A percentile compares a stretch with the other conserved stretches of the same genome.
Evolutionary conservation across 306 rosid species (phyloP).

Genomic region (Cucurbita ficifolia): DNA sequence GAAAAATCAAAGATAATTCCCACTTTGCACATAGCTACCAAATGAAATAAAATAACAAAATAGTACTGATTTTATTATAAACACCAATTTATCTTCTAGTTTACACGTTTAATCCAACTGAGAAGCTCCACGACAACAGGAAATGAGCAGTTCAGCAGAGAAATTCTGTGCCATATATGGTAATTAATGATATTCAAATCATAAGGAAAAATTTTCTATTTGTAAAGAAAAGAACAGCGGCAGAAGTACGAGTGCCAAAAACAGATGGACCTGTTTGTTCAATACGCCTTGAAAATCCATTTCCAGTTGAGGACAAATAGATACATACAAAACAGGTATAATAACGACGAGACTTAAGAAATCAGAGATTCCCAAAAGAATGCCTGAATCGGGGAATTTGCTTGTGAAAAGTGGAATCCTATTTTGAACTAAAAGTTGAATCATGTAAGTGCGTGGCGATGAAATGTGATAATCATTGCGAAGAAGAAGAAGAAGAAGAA

Average conservation of each 20-base stretch:
- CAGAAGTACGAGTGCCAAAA: not conserved
- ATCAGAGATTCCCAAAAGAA: not conserved
- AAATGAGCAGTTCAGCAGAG: not conserved
- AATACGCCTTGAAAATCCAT: not conserved
- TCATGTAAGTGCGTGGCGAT: not conserved
- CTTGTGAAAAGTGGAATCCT: not conserved
- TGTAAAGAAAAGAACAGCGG: not conserved
- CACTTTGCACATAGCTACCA: not conserved
- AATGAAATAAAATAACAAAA: not conserved
- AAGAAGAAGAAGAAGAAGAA: not conserved
- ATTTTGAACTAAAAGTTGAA: not conserved
- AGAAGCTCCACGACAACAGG: not conserved
- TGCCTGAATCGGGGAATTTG: not conserved
- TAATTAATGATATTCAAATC: not conserved
- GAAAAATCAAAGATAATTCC: not conserved
- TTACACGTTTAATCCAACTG: not conserved
- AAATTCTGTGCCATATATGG: not conserved
- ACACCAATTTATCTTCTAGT: not conserved
- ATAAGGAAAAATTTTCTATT: not conserved
- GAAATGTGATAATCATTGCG: not conserved
- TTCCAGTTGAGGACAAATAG: not conserved
- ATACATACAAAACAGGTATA: not conserved
- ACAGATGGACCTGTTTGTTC: not conserved
- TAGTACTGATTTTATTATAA: not conserved
- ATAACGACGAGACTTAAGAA: not conserved